Percentiles rank a stretch among this genome's conserved stretches.
Conservation (phyloP, 257 asterid species). For the Lycium barbarum region DNA sequence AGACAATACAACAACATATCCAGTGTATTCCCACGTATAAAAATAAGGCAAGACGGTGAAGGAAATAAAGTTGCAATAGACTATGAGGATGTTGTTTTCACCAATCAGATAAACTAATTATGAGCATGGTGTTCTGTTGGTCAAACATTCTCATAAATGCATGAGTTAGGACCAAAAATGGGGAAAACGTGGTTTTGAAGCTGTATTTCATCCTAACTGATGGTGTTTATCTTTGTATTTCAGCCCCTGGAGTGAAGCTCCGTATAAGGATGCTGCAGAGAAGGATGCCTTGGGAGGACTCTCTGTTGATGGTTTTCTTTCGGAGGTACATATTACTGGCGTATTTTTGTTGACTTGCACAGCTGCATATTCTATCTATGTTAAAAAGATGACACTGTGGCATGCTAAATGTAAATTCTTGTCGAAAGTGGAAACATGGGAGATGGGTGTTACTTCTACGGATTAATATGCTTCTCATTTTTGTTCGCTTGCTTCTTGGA, state of each 20-base stretch:
- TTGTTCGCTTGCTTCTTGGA: background rate
- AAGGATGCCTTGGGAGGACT: slow-evolving; percentile 89
- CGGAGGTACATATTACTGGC: slow-evolving; percentile 60
- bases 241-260: slow-evolving; percentile 95
- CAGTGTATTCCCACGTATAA: background rate
- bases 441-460: background rate
- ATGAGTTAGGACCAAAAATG: background rate
- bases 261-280: slow-evolving; percentile 81
- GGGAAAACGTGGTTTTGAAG: background rate
- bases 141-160: slow-evolving; percentile 8
- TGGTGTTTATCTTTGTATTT: slow-evolving; percentile 29
- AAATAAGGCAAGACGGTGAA: background rate
- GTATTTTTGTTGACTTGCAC: background rate
- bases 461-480: background rate
- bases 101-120: background rate
- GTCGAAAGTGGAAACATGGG: background rate
- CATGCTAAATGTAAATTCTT: background rate
- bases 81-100: slow-evolving; percentile 8
- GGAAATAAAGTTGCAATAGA: background rate
- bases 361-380: background rate
- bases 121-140: slow-evolving; percentile 11
- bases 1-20: background rate
- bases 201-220: background rate
- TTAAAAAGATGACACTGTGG: background rate
- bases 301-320: slow-evolving; percentile 80